These are phyloP conservation scores for Globisporangium takayamanum DNA, from an alignment of 352 stramenopile species.

Conservation along the genomic window DNA sequence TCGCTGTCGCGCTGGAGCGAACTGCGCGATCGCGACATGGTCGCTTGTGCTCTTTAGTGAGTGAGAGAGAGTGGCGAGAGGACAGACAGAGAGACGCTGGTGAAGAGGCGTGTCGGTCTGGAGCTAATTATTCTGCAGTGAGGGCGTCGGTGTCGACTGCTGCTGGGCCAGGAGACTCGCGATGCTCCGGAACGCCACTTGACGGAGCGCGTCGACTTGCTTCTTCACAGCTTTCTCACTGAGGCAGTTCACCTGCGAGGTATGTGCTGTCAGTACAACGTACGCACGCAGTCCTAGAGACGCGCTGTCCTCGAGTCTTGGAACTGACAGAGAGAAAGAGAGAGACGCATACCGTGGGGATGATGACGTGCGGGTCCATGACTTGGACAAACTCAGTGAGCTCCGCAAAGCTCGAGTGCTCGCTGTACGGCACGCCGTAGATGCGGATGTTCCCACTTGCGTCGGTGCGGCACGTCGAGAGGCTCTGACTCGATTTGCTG, in stretches of 20 bases:
- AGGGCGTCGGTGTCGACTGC: constrained; percentile 1
- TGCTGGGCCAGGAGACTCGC: constrained; percentile 40
- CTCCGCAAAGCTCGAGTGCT: constrained; percentile 95
- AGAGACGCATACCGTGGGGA: constrained; percentile 75
- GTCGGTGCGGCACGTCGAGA: constrained; percentile 76
- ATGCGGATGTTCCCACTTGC: constrained; percentile 80
- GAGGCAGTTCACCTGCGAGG: constrained; percentile 60
- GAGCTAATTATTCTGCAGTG: not conserved
- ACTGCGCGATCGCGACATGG: constrained; percentile 10
- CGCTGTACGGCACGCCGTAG: constrained; percentile 95
- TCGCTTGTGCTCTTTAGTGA: not conserved
- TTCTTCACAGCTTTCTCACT: constrained; percentile 55
- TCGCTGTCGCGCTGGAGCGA: constrained; percentile 9
- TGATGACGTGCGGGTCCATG: constrained; percentile 83
- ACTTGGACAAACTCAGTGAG: constrained; percentile 90
- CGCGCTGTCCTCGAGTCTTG: too few species aligned
- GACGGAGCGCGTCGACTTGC: constrained; percentile 58
- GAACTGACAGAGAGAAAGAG: not conserved
- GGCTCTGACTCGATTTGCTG: constrained; percentile 36
- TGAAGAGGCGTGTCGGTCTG: not conserved
- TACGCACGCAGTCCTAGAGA: too few species aligned
- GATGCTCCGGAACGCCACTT: constrained; percentile 62
- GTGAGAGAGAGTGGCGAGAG: not conserved
- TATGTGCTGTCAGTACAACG: too few species aligned
- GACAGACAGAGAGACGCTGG: not conserved